Conservation (phyloP, 805 yeast genomes). For the Lipomyces orientalis region DNA sequence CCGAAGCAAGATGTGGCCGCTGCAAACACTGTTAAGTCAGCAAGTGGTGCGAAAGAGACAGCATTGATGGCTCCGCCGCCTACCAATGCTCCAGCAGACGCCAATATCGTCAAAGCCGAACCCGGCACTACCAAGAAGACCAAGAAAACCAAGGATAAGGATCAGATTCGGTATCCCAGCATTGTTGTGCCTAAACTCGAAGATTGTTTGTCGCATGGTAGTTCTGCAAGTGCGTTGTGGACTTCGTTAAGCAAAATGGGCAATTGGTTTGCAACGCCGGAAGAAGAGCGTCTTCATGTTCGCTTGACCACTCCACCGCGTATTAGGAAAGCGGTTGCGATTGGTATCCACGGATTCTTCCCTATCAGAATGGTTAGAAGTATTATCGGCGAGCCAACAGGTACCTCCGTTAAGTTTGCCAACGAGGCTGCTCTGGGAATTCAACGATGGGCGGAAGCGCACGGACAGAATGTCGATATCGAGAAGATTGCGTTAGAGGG, state of each 20-base stretch:
- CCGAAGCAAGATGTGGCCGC: conserved; percentile 7
- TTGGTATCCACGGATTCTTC: conserved; percentile 96
- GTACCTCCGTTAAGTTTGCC: conserved; percentile 89
- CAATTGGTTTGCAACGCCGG: conserved; percentile 14
- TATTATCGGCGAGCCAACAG: conserved; percentile 92
- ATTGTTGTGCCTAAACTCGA: conserved; percentile 30
- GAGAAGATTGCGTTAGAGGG: conserved; percentile 92
- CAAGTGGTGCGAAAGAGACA: conserved; percentile 32
- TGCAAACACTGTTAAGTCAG: conserved; percentile 27
- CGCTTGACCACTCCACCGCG: conserved; percentile 24
- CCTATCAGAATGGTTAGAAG: conserved; percentile 87
- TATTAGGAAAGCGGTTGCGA: conserved; percentile 63
- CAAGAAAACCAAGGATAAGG: conserved; percentile 27
- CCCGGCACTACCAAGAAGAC: conserved; percentile 20
- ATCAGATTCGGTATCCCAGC: conserved; percentile 28
- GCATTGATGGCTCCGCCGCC: conserved; percentile 34
- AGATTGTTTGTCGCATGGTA: conserved; percentile 25
- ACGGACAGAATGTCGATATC: conserved; percentile 56
- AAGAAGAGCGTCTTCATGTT: conserved; percentile 15
- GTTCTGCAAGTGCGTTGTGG: conserved; percentile 19
- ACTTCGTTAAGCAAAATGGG: conserved; percentile 20
- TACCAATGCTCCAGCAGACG: conserved; percentile 13
- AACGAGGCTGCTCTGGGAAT: conserved; percentile 86
- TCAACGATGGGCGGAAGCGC: conserved; percentile 62
- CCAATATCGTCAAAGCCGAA: conserved; percentile 12